These are phyloP conservation scores for Umbelopsis isabellina DNA, from an alignment of 192 early-diverging fungal genomes.

Conservation along the genomic window DNA sequence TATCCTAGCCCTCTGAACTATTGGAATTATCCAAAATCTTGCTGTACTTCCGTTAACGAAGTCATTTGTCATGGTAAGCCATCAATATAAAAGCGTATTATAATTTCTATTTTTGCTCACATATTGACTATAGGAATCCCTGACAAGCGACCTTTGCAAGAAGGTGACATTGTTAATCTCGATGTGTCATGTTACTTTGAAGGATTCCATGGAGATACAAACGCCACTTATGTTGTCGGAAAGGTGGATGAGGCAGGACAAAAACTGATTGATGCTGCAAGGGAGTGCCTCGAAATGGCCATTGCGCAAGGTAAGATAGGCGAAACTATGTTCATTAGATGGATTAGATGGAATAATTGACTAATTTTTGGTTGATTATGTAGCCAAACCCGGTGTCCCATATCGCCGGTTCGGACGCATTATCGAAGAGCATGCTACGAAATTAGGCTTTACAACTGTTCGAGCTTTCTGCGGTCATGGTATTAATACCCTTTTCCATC, in stretches of 20 bases:
- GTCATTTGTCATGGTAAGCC: slow-evolving; percentile 90
- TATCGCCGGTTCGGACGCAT: slow-evolving; percentile 92
- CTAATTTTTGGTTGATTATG: background rate
- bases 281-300: slow-evolving; percentile 88
- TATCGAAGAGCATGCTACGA: slow-evolving; percentile 85
- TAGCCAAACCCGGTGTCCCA: slow-evolving; percentile 86
- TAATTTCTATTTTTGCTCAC: background rate
- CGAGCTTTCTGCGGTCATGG: slow-evolving; percentile 94
- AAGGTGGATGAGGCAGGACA: slow-evolving; percentile 76
- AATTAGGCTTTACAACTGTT: slow-evolving; percentile 88
- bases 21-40: slow-evolving; percentile 91
- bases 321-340: background rate
- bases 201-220: slow-evolving; percentile 93
- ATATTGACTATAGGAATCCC: slow-evolving; percentile 57
- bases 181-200: slow-evolving; percentile 89
- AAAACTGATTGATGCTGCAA: slow-evolving; percentile 77
- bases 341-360: background rate
- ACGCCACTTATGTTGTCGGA: slow-evolving; percentile 92
- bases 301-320: slow-evolving; percentile 78
- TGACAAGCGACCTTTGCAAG: slow-evolving; percentile 84
- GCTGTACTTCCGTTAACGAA: slow-evolving; percentile 70
- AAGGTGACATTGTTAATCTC: slow-evolving; percentile 97
- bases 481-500: slow-evolving; percentile 86
- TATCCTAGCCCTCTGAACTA: slow-evolving; percentile 98
- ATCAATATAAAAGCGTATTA: too few relatives aligned